Conservation (phyloP, 257 asterid species). For the Solanum habrochaites region DNA sequence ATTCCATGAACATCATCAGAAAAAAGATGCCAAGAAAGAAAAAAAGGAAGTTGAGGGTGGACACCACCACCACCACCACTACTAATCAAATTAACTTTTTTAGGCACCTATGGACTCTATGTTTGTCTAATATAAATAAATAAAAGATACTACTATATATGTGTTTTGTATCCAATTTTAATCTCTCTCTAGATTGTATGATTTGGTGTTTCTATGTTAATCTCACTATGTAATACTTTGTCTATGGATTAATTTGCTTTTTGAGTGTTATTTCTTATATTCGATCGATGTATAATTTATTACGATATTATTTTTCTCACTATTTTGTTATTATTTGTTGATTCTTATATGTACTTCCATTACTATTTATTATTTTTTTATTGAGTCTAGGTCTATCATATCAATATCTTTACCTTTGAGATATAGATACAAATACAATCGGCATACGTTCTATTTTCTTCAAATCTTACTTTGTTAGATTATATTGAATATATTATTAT, state of each 20-base stretch:
- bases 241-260: not conserved
- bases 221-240: not conserved
- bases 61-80: not conserved
- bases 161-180: not conserved
- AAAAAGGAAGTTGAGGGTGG: slow-evolving; percentile 37
- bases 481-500: too few species aligned
- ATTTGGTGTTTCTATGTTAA: not conserved
- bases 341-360: too few species aligned
- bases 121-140: not conserved
- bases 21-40: slow-evolving; percentile 46
- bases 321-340: not conserved
- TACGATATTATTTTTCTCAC: too few species aligned
- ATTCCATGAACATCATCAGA: slow-evolving; percentile 66
- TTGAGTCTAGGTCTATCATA: not conserved
- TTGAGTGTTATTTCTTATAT: not conserved
- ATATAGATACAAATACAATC: too few species aligned
- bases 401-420: too few species aligned
- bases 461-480: too few species aligned
- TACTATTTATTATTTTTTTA: too few species aligned
- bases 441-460: too few species aligned
- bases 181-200: not conserved
- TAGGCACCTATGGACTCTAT: not conserved
- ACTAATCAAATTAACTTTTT: not conserved
- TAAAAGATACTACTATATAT: not conserved
- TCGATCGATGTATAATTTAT: not conserved